Percentiles rank a stretch among this genome's conserved stretches.
Conservation (phyloP, 306 rosid species). For the Quillaja saponaria region DNA sequence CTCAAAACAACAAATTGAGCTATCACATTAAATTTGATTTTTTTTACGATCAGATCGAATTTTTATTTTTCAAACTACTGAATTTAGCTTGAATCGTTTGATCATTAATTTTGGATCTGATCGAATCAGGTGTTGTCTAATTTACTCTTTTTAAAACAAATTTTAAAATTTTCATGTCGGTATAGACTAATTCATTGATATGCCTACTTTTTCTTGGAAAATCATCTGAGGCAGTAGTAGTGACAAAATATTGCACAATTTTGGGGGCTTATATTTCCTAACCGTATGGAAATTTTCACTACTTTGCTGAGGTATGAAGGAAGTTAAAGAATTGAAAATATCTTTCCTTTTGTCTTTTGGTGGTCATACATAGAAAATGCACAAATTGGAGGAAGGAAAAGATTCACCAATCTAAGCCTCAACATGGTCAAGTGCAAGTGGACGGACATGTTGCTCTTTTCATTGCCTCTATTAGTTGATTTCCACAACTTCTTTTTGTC, state of each 20-base stretch:
- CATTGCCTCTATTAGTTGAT: too few relatives aligned
- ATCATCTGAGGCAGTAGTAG: not conserved
- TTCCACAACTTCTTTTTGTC: slow-evolving; percentile 31
- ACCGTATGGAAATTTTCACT: not conserved
- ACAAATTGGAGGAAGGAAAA: slow-evolving; percentile 33
- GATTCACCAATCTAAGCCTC: not conserved
- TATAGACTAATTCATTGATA: not conserved
- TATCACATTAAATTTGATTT: too few relatives aligned
- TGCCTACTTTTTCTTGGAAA: not conserved
- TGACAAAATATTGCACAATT: not conserved
- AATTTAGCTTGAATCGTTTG: too few relatives aligned
- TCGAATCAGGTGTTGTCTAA: too few relatives aligned
- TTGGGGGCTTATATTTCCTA: not conserved
- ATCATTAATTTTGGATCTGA: slow-evolving; percentile 11
- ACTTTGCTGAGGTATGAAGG: slow-evolving; percentile 14
- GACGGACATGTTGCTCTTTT: slow-evolving; percentile 19
- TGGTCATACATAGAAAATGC: slow-evolving; percentile 28
- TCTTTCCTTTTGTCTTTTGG: slow-evolving; percentile 29
- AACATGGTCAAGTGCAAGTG: slow-evolving; percentile 30
- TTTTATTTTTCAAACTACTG: too few relatives aligned
- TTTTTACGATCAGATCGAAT: too few relatives aligned
- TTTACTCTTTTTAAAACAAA: too few relatives aligned
- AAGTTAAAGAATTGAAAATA: slow-evolving; percentile 8
- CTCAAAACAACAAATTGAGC: too few relatives aligned
- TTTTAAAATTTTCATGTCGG: not conserved